A percentile compares a stretch with the other conserved stretches of the same genome.
phyloP scores from a whole-genome alignment of 495 filamentous ascomycete genomes.

The Penicillium coffeae region DNA sequence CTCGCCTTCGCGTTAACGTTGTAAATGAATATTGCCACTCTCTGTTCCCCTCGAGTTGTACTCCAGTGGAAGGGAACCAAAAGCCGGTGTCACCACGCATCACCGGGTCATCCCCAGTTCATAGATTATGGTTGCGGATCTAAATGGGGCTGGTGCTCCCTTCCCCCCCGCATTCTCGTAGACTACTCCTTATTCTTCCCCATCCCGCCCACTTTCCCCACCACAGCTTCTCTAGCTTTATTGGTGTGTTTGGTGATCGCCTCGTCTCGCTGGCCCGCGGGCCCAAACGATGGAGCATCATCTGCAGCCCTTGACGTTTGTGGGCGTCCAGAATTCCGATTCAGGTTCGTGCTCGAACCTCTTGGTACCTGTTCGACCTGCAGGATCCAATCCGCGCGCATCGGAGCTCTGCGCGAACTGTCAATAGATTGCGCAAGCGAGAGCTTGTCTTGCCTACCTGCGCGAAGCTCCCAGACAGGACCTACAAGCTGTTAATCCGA shows the following conservation, averaged over 20 bases:
- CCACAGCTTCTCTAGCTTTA: conserved; percentile 9
- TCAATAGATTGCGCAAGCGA: too few relatives aligned
- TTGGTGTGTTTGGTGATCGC: conserved; percentile 12
- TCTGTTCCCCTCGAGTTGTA: background rate
- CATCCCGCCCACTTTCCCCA: conserved; percentile 14
- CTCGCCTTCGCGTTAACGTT: background rate
- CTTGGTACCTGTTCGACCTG: background rate
- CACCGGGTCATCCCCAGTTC: conserved; percentile 14
- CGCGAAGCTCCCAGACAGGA: too few relatives aligned
- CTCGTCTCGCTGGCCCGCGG: conserved; percentile 17
- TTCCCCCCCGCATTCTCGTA: background rate
- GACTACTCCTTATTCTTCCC: conserved; percentile 23
- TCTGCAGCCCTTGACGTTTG: conserved; percentile 21
- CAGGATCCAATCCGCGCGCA: conserved; percentile 1
- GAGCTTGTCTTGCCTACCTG: too few relatives aligned
- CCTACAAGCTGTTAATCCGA: too few relatives aligned
- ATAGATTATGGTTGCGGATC: background rate
- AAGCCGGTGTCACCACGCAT: conserved; percentile 18
- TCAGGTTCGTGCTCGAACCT: conserved; percentile 26
- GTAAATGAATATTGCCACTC: conserved; percentile 1
- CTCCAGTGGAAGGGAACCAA: background rate
- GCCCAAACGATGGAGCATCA: conserved; percentile 27
- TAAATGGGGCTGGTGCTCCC: conserved; percentile 24
- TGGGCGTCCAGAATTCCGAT: conserved; percentile 18
- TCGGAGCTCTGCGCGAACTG: background rate